Conservation (phyloP, 495 filamentous ascomycete genomes). For the Hypoxylon trugodes region DNA sequence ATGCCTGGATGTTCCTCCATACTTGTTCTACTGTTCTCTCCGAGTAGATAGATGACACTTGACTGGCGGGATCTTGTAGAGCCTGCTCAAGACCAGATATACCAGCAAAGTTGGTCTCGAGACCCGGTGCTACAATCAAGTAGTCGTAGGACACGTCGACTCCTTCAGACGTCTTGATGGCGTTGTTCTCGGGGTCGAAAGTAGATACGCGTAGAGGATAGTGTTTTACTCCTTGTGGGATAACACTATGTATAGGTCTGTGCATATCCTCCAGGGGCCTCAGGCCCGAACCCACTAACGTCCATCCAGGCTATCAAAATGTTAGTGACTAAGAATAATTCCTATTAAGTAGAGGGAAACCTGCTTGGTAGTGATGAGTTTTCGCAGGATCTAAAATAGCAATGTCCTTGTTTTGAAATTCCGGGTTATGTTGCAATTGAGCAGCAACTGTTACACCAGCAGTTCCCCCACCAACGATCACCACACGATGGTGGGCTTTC, state of each 20-base stretch:
- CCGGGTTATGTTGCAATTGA: slow-evolving; percentile 65
- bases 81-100: slow-evolving; percentile 70
- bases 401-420: slow-evolving; percentile 67
- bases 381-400: slow-evolving; percentile 71
- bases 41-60: slow-evolving; percentile 71
- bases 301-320: slow-evolving; percentile 68
- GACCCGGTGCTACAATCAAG: slow-evolving; percentile 69
- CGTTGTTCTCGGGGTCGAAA: slow-evolving; percentile 66
- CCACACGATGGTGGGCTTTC: slow-evolving; percentile 63
- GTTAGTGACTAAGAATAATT: background rate
- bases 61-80: slow-evolving; percentile 60
- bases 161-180: slow-evolving; percentile 65
- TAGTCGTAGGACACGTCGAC: slow-evolving; percentile 70
- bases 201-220: slow-evolving; percentile 62
- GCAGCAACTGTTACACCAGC: slow-evolving; percentile 70
- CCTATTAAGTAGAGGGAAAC: background rate
- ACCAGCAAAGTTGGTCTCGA: slow-evolving; percentile 62
- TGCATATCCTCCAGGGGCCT: slow-evolving; percentile 65
- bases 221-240: slow-evolving; percentile 69
- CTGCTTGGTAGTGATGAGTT: slow-evolving; percentile 69
- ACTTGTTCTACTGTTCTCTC: slow-evolving; percentile 69
- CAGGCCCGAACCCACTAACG: slow-evolving; percentile 71
- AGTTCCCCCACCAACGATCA: slow-evolving; percentile 70
- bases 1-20: slow-evolving; percentile 61
- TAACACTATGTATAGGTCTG: slow-evolving; percentile 58